Evolutionary conservation across 805 yeast genomes (phyloP), one percentile per base, ranked within the genome.

Genomic region (Barnettozyma sucrosica): DNA sequence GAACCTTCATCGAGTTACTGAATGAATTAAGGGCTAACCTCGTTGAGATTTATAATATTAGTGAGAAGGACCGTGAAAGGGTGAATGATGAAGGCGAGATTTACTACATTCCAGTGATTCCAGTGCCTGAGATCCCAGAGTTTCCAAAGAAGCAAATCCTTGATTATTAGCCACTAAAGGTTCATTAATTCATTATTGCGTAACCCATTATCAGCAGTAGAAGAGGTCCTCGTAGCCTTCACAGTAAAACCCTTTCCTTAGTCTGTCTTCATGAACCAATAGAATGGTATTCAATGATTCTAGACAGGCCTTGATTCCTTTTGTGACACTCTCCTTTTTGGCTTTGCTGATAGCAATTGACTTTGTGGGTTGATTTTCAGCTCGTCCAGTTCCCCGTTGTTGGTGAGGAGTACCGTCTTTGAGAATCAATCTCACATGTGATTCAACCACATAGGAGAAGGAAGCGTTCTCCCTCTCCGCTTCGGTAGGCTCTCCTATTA

Each of bases 21-120:
- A 71, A 61, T 1, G 69, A 80, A 38, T 66, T 92, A 48, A 72
- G 71, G 45, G 81, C 73, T n/a, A 74, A 84, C 54, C 69, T 85
- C 24, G 76, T 64, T 16, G 97, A 90, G 65, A 86, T 93, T 21
- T 92, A 85, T 68, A 70, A 76, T 41, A 80, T 89, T 64, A 83
- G 86, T 54, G 96, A 89, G 57, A 79, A 79, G 55, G 97, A 90
- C 58, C 76, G 97, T 55, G 95, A 89, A 66, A 79, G 98, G 66
- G 68, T 85, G 48, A 92, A 90, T 63, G 97, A 90, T 36, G 79
- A 87, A 51, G 98, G 98, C 2, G 82, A 85, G 53, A 77, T 87
- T 10, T 92, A 88, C 57, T 72, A 79, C 51, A 74, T 87, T 30
- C 87, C 86, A 9, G 92, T 81, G 62, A 83, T 84, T 36, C 89